Conservation (phyloP, 306 rosid species). For the Pterocarpus santalinus region DNA sequence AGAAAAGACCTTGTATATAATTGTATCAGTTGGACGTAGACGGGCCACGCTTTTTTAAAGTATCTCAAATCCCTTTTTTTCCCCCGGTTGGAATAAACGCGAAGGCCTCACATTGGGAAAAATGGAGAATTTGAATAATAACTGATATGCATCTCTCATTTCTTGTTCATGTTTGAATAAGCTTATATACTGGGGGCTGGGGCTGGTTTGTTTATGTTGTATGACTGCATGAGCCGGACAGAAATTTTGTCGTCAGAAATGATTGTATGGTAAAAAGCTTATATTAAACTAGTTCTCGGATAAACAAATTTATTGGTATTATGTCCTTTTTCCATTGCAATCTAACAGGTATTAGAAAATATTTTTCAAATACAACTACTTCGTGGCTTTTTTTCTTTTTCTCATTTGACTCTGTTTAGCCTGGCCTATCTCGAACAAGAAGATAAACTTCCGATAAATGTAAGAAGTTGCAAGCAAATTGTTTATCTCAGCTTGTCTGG, state of each 20-base stretch:
- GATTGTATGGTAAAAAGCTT: not conserved
- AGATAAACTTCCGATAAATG: not conserved
- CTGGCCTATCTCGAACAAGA: not conserved
- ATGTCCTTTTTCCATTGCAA: not conserved
- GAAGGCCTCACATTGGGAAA: not conserved
- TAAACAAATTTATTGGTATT: not conserved
- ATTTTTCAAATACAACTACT: not conserved
- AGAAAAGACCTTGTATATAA: not conserved
- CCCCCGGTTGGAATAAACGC: not conserved
- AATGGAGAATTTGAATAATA: too few relatives aligned
- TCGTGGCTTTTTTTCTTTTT: not conserved
- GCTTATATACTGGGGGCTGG: not conserved
- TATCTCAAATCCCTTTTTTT: not conserved
- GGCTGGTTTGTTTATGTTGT: not conserved
- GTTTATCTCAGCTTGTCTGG: not conserved
- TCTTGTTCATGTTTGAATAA: not conserved
- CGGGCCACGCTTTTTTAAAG: not conserved
- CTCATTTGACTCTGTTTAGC: not conserved
- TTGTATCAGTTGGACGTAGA: not conserved
- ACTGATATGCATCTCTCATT: not conserved
- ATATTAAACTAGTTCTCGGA: not conserved
- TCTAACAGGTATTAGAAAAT: not conserved
- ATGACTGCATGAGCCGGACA: not conserved
- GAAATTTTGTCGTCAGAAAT: not conserved
- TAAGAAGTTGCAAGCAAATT: not conserved